Percentiles rank a stretch among this genome's conserved stretches.
Evolutionary conservation across 371 early-diverging fungal genomes (phyloP).

Genomic region (Saksenaea oblongispora): DNA sequence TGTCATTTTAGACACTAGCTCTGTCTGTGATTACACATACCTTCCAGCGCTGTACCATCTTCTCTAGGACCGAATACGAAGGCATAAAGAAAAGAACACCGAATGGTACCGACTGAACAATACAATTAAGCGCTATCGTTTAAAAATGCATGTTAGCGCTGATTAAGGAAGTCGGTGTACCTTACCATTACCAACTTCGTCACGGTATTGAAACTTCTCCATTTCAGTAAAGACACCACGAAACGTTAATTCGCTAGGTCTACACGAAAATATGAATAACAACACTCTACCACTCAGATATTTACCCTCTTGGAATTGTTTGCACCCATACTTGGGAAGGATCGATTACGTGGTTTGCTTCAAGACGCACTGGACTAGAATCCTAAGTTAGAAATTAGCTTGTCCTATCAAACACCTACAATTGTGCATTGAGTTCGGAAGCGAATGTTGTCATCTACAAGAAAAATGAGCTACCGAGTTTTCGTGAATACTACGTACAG

Average conservation of each 20-base stretch:
- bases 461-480: not conserved
- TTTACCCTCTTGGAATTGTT: conserved; percentile 46
- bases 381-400: not conserved
- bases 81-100: conserved; percentile 69
- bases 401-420: conserved; percentile 26
- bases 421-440: conserved; percentile 63
- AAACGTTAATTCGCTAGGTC: conserved; percentile 42
- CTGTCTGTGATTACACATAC: conserved; percentile 12
- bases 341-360: conserved; percentile 65
- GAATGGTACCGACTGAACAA: conserved; percentile 53
- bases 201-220: conserved; percentile 62
- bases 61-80: conserved; percentile 58
- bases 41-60: conserved; percentile 55
- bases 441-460: conserved; percentile 64
- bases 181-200: conserved; percentile 64
- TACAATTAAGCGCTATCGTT: conserved; percentile 39
- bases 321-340: conserved; percentile 55
- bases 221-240: conserved; percentile 55
- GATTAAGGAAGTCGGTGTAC: not conserved
- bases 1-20: not conserved
- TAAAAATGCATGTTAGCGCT: not conserved
- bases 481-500: conserved; percentile 37
- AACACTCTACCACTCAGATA: not conserved
- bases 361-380: conserved; percentile 31
- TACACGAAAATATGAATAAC: conserved; percentile 4